Conservation (phyloP, 495 filamentous ascomycete genomes). For the Bryoglossum gracile region DNA sequence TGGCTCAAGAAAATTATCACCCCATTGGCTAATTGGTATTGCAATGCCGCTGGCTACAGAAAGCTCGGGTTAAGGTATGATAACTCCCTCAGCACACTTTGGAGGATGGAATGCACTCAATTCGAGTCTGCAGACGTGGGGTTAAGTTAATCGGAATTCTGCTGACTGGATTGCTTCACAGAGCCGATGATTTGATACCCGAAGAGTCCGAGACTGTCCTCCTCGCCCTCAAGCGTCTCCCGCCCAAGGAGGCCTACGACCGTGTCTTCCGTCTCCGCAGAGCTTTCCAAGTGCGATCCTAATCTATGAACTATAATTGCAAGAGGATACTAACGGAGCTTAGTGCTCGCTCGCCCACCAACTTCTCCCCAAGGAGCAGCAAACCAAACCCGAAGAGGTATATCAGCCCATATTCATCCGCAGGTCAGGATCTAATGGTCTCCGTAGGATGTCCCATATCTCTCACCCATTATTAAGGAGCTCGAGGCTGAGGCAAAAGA, state of each 20-base stretch:
- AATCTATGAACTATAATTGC: neutral
- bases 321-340: constrained; percentile 19
- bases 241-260: constrained; percentile 87
- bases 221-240: constrained; percentile 80
- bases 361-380: constrained; percentile 63
- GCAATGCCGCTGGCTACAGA: constrained; percentile 81
- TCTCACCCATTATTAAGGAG: constrained; percentile 72
- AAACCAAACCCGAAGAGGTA: constrained; percentile 68
- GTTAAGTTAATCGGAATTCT: too few species aligned
- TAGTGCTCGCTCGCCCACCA: constrained; percentile 75
- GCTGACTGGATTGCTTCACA: constrained; percentile 32
- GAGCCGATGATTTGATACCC: constrained; percentile 85
- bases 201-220: constrained; percentile 85
- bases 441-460: constrained; percentile 66
- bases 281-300: constrained; percentile 70
- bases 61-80: constrained; percentile 83
- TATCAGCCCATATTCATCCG: neutral
- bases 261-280: constrained; percentile 93
- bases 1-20: constrained; percentile 72
- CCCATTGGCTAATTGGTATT: constrained; percentile 79
- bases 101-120: too few species aligned
- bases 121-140: too few species aligned
- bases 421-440: neutral
- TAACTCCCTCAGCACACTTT: neutral
- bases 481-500: constrained; percentile 78